Base-by-base conservation (phyloP, 495 filamentous ascomycete genomes). In the Neurospora sublineolata region DNA sequence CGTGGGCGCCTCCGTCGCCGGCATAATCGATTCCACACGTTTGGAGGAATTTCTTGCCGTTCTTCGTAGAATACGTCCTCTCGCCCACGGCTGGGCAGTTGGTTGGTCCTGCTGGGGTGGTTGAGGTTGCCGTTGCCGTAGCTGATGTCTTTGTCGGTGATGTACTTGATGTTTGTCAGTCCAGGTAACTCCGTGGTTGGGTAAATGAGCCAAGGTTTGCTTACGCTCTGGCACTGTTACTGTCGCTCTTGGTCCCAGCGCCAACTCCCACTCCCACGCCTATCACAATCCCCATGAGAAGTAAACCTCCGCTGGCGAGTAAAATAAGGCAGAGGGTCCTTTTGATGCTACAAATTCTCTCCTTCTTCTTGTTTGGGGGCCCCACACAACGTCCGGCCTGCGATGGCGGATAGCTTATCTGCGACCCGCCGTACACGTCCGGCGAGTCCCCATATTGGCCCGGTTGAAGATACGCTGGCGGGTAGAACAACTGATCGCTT, bases 21-120 rank as follows among this genome's bases (percentile, higher is more conserved):
- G 67, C 68, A 70, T 75, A 77, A 44, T 78, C 77, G 38, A 78
- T 27, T 10, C 71, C 74, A 33, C 77, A 77, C 33, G 74, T 60
- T 6, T 71, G 72, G 18, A 72, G 58, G 18, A 77, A 78, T 3
- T 37, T 69, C 33, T 72, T 75, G 41, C 64, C 71, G 20, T 71
- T 77, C 1, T 68, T 38, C 7, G 73, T 58, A 1, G 40, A 7
- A 39, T 72, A 74, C 38, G 72, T 71, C 11, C 30, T 69, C 60
- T 71, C 72, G 37, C 46, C 38, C 9, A 42, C 44, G 14, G 40
- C 71, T 20, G 71, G 75, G 33, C 77, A 78, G 5, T 33, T 60
- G 52, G 39, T 11, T 12, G 44, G 30, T 18, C 39, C 64, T 23
- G 69, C 68, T 7, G 69, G 23, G 30, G 40, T 68, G 5, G 18